phyloP scores from a whole-genome alignment of 2,329 filamentous ascomycete species.

The Fusarium haematococcum region DNA sequence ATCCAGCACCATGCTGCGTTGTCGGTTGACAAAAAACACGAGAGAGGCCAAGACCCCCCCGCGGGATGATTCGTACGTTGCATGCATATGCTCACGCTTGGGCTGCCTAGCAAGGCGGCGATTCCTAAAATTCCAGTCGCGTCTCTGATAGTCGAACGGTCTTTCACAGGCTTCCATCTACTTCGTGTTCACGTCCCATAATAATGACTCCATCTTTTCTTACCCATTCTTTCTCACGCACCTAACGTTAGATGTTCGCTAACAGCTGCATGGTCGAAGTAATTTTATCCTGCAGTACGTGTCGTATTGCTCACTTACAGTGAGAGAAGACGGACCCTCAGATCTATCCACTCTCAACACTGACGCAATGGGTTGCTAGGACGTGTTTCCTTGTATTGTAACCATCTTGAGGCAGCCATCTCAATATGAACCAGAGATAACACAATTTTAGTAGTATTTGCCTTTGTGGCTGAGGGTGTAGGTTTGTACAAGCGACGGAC shows the following conservation, averaged over 20 bases:
- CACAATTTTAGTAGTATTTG: not conserved
- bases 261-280: conserved; percentile 24
- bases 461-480: not conserved
- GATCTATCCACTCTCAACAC: not conserved
- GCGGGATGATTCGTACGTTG: conserved; percentile 2
- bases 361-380: not conserved
- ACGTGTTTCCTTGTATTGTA: not conserved
- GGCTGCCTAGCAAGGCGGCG: conserved; percentile 23
- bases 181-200: conserved; percentile 2
- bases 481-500: not conserved
- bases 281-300: conserved; percentile 7
- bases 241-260: conserved; percentile 12
- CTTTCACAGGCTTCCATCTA: not conserved
- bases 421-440: not conserved
- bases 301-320: conserved; percentile 6
- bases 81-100: conserved; percentile 21
- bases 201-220: conserved; percentile 16
- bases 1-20: not conserved
- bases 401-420: not conserved
- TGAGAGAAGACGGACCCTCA: not conserved
- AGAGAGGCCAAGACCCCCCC: not conserved
- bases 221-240: not conserved
- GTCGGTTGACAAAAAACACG: not conserved
- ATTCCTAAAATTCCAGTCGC: conserved; percentile 23
- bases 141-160: not conserved